Conservation (phyloP, 768 basidiomycete genomes). For the Rhodotorula sphaerocarpa region DNA sequence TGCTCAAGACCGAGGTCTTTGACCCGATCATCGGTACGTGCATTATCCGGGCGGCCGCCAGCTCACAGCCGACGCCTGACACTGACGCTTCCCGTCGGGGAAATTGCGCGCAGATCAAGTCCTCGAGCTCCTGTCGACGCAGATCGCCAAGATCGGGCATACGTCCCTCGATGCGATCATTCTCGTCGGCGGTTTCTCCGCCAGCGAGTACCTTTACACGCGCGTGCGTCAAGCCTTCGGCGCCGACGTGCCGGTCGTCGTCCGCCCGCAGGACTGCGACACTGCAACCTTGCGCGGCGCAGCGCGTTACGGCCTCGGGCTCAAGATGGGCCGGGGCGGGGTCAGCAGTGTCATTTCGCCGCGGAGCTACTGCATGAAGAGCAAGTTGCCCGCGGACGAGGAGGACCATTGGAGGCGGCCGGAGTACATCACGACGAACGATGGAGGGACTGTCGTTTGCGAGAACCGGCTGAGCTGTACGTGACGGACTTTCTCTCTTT, state of each 20-base stretch:
- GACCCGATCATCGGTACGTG: conserved; percentile 70
- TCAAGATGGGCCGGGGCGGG: conserved; percentile 50
- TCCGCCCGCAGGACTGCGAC: conserved; percentile 75
- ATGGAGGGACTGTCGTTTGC: conserved; percentile 66
- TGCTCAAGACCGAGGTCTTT: conserved; percentile 74
- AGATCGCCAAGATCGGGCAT: conserved; percentile 59
- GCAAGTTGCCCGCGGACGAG: conserved; percentile 76
- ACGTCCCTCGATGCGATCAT: conserved; percentile 63
- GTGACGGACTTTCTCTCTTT: no score
- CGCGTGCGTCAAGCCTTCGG: conserved; percentile 58
- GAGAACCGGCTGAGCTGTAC: conserved; percentile 61
- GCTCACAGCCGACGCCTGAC: neutral
- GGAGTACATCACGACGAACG: conserved; percentile 70
- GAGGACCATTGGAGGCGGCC: conserved; percentile 80
- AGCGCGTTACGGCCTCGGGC: conserved; percentile 76
- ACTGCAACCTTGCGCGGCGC: conserved; percentile 81
- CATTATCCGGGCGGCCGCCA: no score
- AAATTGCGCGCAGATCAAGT: conserved; percentile 52
- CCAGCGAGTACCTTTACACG: conserved; percentile 72
- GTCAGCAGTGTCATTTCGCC: conserved; percentile 77
- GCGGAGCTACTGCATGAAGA: conserved; percentile 61
- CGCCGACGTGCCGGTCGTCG: conserved; percentile 61
- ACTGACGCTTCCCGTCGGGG: no score
- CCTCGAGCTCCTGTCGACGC: conserved; percentile 67
- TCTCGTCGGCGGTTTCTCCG: conserved; percentile 80